Evolutionary conservation across 2,329 filamentous ascomycete genomes (phyloP), one percentile per base, ranked within the genome.

Genomic region (Tolypocladium tundrense): DNA sequence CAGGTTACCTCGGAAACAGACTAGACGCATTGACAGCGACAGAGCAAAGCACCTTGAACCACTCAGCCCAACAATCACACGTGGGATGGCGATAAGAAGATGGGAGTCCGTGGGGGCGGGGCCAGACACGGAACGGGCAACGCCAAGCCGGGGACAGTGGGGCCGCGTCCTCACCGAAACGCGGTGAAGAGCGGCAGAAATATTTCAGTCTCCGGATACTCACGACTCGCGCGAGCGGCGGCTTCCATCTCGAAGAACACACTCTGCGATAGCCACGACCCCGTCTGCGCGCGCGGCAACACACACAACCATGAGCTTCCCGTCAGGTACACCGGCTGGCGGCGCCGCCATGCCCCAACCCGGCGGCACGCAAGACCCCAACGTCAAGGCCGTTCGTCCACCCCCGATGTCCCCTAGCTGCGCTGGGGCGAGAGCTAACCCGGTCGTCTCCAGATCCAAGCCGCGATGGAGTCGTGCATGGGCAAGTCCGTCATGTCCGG

Each of bases 401-500:
- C 8, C 31, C 19, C 5, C 19, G 19, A n/a, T 9, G 1, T 1
- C 48, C 8, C 31, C 19, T 3, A 35, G 21, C 19, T 21, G 31
- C 48, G 31, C 31, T 4, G 6, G 31, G 48, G 21, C 11, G 10
- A 21, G 33, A 54, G 54, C 59, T 57, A 57, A 60, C 39, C 19
- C 14, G 11, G n/a, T 37, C 40, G 45, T 55, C 41, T 50, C 53
- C 64, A 94, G 89, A 88, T 96, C 77, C 85, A 91, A 80, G 75
- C 79, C 31, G 84, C 85, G 50, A 96, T 97, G 90, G 92, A 97
- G 74, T 95, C 90, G 40, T 99, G 94, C 71, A 85, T 88, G 31
- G 87, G 87, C 59, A 99, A 99, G 74, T 89, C 91, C 21, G 87
- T 85, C 65, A 88, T 99, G 75, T 89, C 92, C 0, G 94, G 93